Base-by-base conservation (phyloP, 75 land plant species). In the Pseudotsuga menziesii region DNA sequence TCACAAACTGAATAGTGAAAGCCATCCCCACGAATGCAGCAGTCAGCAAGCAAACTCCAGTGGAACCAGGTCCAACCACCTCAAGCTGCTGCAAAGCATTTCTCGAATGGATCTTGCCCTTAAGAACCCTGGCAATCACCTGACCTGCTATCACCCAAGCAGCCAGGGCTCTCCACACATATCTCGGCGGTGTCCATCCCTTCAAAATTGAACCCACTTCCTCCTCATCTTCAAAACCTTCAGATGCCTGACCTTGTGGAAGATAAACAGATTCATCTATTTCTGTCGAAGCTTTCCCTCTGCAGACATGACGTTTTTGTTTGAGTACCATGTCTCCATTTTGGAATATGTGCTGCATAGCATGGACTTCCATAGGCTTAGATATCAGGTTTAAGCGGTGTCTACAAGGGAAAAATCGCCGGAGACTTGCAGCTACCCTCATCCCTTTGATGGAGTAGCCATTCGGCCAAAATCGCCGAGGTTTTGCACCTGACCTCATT, bases 11-110 rank as follows among this genome's bases (percentile, higher is more conserved):
- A 56, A 96, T 96, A 3, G 98, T 93, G 83, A 96, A 96, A 56
- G 97, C 97, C 98, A 93, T 96, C 23, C 98, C 98, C 26, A 96
- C 97, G 82, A 96, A 96, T 9, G 98, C 89, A 52, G 97, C 80
- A 26, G 98, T 96, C 56, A 96, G 80, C 70, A 96, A 81, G 57
- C 90, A 89, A 23, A 96, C 98, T 25, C 97, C 98, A 27, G 89
- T 74, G 2, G 98, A 96, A 61, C 86, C 78, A 1, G 97, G 98
- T 0, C 98, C 98, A 62, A 89, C 91, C 58, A 87, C 79, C 83
- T 91, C 86, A 59, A 96, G 82, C 82, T 96, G 98, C 83, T 96
- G 94, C 48, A 96, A 80, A 35, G 90, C 85, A 78, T 96, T 96
- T 19, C 82, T 79, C 76, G 83, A 76, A 79, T 96, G 98, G 17